Conservation (phyloP, 2,329 filamentous ascomycete species). For the Phialophora macrospora region DNA sequence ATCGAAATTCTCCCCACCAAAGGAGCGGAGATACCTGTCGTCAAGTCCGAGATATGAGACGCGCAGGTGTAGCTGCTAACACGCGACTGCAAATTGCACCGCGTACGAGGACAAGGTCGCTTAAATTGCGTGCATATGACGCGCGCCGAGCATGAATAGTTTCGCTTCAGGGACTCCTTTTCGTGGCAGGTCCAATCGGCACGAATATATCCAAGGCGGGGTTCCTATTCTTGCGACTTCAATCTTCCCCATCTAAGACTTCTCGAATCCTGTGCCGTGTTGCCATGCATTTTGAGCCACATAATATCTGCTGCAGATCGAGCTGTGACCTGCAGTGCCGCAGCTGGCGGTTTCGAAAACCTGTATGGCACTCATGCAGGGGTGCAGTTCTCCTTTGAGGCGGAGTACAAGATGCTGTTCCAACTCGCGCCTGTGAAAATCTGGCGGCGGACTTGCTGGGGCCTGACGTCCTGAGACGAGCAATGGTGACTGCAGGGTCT, state of each 20-base stretch:
- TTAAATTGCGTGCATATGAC: slow-evolving; percentile 14
- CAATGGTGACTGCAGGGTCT: neutral
- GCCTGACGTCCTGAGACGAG: neutral
- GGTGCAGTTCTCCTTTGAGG: neutral
- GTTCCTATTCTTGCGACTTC: slow-evolving; percentile 4
- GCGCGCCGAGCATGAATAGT: neutral
- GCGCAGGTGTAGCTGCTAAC: neutral
- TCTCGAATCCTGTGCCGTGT: slow-evolving; percentile 3
- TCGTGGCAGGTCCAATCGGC: neutral
- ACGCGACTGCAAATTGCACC: slow-evolving; percentile 9
- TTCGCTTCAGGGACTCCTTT: neutral
- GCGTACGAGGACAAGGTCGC: neutral
- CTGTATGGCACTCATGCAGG: neutral
- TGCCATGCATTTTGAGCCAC: neutral
- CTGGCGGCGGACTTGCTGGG: neutral
- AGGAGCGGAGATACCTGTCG: slow-evolving; percentile 4
- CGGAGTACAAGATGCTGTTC: neutral
- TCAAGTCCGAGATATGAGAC: slow-evolving; percentile 9
- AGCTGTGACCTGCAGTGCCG: neutral
- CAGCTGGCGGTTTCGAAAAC: neutral
- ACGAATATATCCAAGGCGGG: neutral
- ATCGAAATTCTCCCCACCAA: neutral
- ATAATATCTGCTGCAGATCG: neutral
- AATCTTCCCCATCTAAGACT: neutral
- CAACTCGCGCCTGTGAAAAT: neutral